phyloP scores from a whole-genome alignment of 495 filamentous ascomycete species.

The Sabuloglossum arenarium region DNA sequence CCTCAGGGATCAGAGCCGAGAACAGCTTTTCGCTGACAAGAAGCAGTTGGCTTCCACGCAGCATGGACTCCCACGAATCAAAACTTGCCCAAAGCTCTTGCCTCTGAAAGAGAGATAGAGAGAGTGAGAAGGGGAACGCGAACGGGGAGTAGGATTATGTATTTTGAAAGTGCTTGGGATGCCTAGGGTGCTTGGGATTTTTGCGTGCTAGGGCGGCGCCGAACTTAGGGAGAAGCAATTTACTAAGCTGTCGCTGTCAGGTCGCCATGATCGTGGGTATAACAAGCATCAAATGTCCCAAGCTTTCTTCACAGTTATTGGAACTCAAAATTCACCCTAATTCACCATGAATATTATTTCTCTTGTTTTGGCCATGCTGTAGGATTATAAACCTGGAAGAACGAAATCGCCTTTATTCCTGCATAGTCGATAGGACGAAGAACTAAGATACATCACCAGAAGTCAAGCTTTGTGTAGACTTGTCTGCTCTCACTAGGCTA shows the following conservation, averaged over 20 bases:
- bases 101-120: no score
- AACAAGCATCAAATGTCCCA: background rate
- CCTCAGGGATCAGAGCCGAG: background rate
- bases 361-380: background rate
- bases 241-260: no score
- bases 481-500: no score
- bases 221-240: no score
- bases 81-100: background rate
- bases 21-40: background rate
- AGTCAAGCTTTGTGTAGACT: no score
- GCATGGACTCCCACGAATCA: background rate
- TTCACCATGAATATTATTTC: background rate
- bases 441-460: no score
- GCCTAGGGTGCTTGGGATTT: background rate
- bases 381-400: background rate
- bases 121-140: background rate
- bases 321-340: background rate
- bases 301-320: background rate
- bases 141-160: no score
- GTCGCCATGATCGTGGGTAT: background rate
- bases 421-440: no score
- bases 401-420: no score
- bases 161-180: no score
- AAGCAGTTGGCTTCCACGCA: background rate
- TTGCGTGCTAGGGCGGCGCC: background rate